phyloP scores from a whole-genome alignment of 1,284 basidiomycete species.

The Athelia sp. region DNA sequence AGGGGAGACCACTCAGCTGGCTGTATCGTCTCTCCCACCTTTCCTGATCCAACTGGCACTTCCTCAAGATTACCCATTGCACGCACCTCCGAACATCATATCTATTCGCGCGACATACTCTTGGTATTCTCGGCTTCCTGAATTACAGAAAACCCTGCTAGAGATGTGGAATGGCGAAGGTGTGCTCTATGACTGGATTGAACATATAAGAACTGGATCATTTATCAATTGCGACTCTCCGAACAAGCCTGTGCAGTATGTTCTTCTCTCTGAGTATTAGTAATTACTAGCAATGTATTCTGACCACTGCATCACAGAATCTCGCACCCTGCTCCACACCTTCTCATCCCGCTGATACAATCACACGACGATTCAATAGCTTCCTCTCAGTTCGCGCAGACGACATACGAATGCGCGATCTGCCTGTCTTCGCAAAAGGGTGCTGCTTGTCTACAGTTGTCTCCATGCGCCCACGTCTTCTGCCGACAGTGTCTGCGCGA shows the following conservation, averaged over 20 bases:
- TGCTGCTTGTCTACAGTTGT: conserved; percentile 56
- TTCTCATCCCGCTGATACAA: conserved; percentile 43
- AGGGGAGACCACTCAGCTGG: conserved; percentile 18
- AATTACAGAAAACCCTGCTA: conserved; percentile 36
- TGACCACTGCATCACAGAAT: no score
- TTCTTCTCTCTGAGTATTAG: no score
- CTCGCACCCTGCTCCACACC: conserved; percentile 47
- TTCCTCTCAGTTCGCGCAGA: conserved; percentile 49
- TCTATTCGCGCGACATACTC: conserved; percentile 52
- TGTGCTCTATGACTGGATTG: conserved; percentile 65
- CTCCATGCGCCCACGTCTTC: conserved; percentile 63
- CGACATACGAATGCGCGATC: conserved; percentile 62
- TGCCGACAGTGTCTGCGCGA: conserved; percentile 67
- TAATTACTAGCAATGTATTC: no score
- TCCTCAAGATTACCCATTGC: conserved; percentile 52
- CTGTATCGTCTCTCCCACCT: conserved; percentile 51
- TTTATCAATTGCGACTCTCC: conserved; percentile 38
- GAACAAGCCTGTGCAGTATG: conserved; percentile 40
- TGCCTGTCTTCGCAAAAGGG: conserved; percentile 71
- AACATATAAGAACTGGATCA: conserved; percentile 60
- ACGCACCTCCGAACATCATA: conserved; percentile 45
- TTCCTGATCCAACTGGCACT: conserved; percentile 52
- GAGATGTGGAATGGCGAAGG: conserved; percentile 58
- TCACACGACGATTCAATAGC: conserved; percentile 43
- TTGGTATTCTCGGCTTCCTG: conserved; percentile 48